Conservation (phyloP, 2,329 filamentous ascomycete genomes). For the Rutstroemia sp. region DNA sequence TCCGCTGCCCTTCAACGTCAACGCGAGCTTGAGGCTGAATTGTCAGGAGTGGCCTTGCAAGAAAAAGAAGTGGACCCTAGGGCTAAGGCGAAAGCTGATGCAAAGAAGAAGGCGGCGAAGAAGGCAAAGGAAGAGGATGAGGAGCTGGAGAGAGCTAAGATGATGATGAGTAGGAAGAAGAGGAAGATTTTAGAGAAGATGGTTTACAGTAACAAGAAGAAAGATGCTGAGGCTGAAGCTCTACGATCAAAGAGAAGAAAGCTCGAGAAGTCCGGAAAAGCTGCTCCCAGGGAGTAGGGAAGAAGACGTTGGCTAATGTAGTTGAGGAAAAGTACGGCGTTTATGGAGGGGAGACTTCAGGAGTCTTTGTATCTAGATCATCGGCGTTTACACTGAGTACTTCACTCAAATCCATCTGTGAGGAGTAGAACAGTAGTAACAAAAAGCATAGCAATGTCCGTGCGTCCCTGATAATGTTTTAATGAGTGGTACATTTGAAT, state of each 20-base stretch:
- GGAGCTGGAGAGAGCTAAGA: constrained; percentile 86
- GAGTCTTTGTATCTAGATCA: constrained; percentile 8
- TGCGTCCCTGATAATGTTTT: too few species aligned
- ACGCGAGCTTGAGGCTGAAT: constrained; percentile 86
- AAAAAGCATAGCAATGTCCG: too few species aligned
- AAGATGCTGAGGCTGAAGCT: constrained; percentile 82
- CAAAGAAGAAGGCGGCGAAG: constrained; percentile 60
- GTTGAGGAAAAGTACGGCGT: constrained; percentile 21
- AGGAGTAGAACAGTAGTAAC: not conserved
- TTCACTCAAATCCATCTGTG: not conserved
- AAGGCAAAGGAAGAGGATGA: constrained; percentile 72
- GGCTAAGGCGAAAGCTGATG: constrained; percentile 60
- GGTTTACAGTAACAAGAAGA: constrained; percentile 90
- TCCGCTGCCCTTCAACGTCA: constrained; percentile 65
- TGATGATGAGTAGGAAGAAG: constrained; percentile 98
- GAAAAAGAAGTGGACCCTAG: constrained; percentile 45
- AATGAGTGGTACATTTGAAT: too few species aligned
- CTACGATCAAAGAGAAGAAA: constrained; percentile 84
- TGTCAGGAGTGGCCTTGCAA: constrained; percentile 59
- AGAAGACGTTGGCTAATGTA: constrained; percentile 1
- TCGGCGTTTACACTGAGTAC: constrained; percentile 1
- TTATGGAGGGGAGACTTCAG: constrained; percentile 8
- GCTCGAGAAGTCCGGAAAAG: constrained; percentile 55
- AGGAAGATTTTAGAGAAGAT: constrained; percentile 96
- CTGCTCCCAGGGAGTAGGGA: constrained; percentile 16